Evolutionary conservation across 106 monocot genomes (phyloP).

Genomic region (Phalaenopsis aphrodite): DNA sequence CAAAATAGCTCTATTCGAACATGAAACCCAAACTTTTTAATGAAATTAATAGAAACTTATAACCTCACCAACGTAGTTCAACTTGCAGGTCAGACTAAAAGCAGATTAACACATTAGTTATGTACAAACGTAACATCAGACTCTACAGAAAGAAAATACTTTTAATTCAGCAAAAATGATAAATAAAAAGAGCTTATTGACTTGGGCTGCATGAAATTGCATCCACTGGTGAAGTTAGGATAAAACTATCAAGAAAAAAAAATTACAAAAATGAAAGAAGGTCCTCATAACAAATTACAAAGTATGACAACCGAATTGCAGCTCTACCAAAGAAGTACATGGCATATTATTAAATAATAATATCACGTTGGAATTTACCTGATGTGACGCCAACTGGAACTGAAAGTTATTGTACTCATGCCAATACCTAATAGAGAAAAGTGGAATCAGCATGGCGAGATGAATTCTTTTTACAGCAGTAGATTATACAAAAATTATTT

Average conservation of each 20-base stretch:
- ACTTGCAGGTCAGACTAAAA: background rate
- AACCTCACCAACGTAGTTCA: background rate
- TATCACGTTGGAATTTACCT: constrained; percentile 33
- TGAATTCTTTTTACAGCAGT: background rate
- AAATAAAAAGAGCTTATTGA: background rate
- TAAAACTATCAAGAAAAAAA: background rate
- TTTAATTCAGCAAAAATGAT: too few species aligned
- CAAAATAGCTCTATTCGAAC: background rate
- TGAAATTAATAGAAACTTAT: background rate
- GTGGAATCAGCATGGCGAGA: background rate
- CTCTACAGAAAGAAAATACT: too few species aligned
- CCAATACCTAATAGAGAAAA: constrained; percentile 67
- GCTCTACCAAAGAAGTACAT: background rate
- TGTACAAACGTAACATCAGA: background rate
- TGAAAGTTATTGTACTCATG: constrained; percentile 90
- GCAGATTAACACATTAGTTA: background rate
- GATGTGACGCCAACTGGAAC: constrained; percentile 78
- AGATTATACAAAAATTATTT: background rate
- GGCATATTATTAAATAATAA: background rate
- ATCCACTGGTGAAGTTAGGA: background rate
- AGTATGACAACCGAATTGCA: background rate
- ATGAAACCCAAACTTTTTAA: background rate
- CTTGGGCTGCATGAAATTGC: background rate
- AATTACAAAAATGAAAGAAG: background rate
- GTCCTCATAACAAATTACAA: background rate